phyloP scores from a whole-genome alignment of 1,139 yeast species.

The Geotrichum fermentans region DNA sequence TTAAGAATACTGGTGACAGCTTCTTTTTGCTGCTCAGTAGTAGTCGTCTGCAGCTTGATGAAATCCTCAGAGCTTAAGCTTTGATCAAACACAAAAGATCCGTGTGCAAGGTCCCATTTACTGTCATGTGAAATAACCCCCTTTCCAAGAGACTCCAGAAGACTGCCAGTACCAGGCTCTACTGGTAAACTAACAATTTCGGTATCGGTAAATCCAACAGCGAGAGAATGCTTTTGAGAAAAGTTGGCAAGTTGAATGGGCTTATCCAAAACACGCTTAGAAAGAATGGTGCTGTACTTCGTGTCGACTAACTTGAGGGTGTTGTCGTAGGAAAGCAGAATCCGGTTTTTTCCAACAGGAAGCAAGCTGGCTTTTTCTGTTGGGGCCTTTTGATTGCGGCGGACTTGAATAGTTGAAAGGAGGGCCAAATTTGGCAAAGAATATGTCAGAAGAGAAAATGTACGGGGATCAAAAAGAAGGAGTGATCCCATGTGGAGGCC shows the following conservation, averaged over 20 bases:
- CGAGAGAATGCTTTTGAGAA: conserved; percentile 22
- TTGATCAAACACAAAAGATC: conserved; percentile 13
- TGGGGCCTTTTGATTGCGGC: conserved; percentile 12
- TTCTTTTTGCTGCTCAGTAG: conserved; percentile 3
- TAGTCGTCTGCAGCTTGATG: conserved; percentile 8
- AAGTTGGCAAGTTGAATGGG: conserved; percentile 25
- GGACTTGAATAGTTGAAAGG: conserved; percentile 16
- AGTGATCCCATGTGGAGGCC: conserved; percentile 18
- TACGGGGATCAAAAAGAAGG: conserved; percentile 15
- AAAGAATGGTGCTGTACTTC: conserved; percentile 41
- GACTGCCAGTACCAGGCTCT: conserved; percentile 64
- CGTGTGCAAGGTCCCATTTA: conserved; percentile 17
- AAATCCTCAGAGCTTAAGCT: conserved; percentile 2
- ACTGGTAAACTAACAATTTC: conserved; percentile 44
- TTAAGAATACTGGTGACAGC: conserved; percentile 3
- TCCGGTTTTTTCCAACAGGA: conserved; percentile 19
- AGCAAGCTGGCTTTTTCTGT: conserved; percentile 9
- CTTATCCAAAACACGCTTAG: conserved; percentile 31
- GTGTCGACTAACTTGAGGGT: conserved; percentile 40
- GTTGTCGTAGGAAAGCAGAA: conserved; percentile 17
- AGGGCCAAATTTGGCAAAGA: conserved; percentile 13
- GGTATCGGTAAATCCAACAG: conserved; percentile 23
- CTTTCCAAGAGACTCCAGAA: conserved; percentile 69
- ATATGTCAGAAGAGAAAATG: conserved; percentile 16
- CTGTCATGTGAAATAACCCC: conserved; percentile 39